Base-by-base conservation (phyloP, 805 yeast genomes). In the Suhomyces sp. region DNA sequence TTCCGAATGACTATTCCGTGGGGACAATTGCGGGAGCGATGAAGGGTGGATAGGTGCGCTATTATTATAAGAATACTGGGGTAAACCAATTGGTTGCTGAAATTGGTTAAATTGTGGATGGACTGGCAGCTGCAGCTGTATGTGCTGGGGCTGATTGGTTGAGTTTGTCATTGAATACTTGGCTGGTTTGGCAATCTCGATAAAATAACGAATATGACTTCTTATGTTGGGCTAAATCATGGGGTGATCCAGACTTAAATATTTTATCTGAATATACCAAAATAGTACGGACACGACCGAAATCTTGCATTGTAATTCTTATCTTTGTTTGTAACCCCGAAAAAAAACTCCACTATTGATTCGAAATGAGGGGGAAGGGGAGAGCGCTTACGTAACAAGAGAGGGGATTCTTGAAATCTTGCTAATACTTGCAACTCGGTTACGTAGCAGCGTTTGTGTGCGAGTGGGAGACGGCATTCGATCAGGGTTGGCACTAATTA, bases 31-130 rank as follows among this genome's bases (percentile, higher is more conserved):
- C 7, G 39, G 13, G n/a, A 25, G 20, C 13, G 43, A 37, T 9
- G 21, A 29, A 20, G n/a, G 25, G 20, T 25, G 46, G 24, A 8
- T 21, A 17, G 37, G 10, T 21, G 46, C 12, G 24, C 17, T 17
- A n/a, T 15, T 17, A 20, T 12, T 21, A 12, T 41, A 41, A 12
- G 44, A 24, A 24, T 43, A 22, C 46, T 43, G 47, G 10, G 39
- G 50, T 31, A 37, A 27, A 20, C 31, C 33, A 12, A 29, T 13
- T 35, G 43, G 46, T 21, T 47, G 46, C 9, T 47, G 47, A 20
- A 46, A 41, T 15, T 47, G 41, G 46, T 24, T 41, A n/a, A 44
- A 19, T 25, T 49, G 50, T 44, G 20, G 24, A 27, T 49, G 49
- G 43, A 31, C 43, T n/a, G 48, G 46, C 39, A 37, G 41, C 25